Evolutionary conservation across 306 rosid species (phyloP), one percentile per base, ranked within the genome.

Genomic region (Fagus crenata): DNA sequence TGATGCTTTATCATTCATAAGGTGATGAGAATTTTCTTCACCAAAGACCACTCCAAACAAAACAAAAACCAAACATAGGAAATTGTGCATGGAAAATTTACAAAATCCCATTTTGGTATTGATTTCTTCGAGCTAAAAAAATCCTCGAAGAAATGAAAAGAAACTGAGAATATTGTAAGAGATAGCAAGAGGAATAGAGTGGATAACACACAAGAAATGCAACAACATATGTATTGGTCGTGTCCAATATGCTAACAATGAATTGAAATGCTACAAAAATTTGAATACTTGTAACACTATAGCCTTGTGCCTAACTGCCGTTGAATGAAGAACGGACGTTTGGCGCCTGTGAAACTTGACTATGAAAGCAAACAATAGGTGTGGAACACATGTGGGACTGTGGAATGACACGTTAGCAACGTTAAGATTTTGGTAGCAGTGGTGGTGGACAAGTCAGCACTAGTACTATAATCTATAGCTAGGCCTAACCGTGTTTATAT

Each of bases 261-360:
- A 77, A 76, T 74, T 33, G 63, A 18, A 6, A 65, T 63, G 78
- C 72, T 28, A 71, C 63, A 60, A 76, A 77, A 4, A 46, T 41
- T n/a, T 74, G 76, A 79, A 70, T 15, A 39, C 65, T 6, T 2
- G 51, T 12, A 46, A 46, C 51, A 7, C 51, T 2, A 46, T 46
- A 22, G 28, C 28, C 55, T 74, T 49, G 89, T 86, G 85, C 96
- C 92, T 85, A 92, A 92, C 91, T 85, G 88, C 88, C 86, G 86
- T 84, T 76, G 87, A 86, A 74, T 85, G n/a, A 33, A 33, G 49
- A 85, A 72, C 65, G 86, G 84, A 71, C 86, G 83, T 78, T 81
- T 76, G 86, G 86, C 85, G 87, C 91, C 85, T 49, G 73, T 70
- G 78, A 86, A 82, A 35, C 75, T 87, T 92, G 97, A 92, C 97